A percentile compares a stretch with the other conserved stretches of the same genome.
These are phyloP conservation scores for Cymbidium sinense DNA, from an alignment of 106 monocot genomes.

Conservation along the genomic window DNA sequence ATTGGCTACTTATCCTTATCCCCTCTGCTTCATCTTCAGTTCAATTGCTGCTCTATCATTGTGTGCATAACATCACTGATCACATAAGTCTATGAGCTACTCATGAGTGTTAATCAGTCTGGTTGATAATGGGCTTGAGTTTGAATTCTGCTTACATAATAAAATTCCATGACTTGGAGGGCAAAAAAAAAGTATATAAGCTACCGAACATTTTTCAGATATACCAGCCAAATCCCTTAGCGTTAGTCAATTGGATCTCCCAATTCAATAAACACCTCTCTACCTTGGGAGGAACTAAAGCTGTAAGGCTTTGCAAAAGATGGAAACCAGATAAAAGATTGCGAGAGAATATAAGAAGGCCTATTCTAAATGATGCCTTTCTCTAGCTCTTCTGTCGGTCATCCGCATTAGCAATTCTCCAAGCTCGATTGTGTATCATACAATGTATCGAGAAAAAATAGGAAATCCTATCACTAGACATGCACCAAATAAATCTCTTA, in stretches of 20 bases:
- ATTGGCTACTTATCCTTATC: background rate
- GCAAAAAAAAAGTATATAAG: too few species aligned
- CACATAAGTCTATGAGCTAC: background rate
- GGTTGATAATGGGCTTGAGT: too few species aligned
- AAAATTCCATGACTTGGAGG: too few species aligned
- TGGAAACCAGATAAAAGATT: background rate
- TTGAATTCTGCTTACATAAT: too few species aligned
- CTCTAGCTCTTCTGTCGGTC: background rate
- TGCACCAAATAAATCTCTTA: background rate
- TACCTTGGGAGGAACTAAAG: background rate
- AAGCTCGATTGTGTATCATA: background rate
- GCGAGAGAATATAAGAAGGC: background rate
- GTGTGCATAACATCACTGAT: background rate
- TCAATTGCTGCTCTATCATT: background rate
- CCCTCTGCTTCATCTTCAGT: background rate
- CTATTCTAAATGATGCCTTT: background rate
- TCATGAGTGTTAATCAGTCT: too few species aligned
- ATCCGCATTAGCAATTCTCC: background rate
- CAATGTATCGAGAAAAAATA: background rate
- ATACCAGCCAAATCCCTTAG: background rate
- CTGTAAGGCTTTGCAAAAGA: background rate
- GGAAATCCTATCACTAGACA: background rate
- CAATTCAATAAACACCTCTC: background rate
- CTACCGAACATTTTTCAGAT: background rate
- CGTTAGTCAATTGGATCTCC: background rate